phyloP scores from a whole-genome alignment of 169 alveolate species.

The Perkinsus marinus region DNA sequence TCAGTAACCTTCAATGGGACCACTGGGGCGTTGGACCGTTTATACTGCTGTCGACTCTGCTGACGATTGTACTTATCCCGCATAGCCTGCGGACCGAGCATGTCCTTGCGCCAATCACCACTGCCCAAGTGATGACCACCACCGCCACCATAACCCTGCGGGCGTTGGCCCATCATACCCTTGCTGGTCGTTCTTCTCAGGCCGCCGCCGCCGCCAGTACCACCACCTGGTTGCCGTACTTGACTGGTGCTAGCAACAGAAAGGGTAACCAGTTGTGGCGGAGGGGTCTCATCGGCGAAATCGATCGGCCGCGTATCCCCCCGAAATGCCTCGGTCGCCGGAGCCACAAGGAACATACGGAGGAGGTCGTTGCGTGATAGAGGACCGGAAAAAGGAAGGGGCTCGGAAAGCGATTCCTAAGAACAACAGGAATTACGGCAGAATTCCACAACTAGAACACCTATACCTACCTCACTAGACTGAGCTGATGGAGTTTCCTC shows the following conservation, averaged over 20 bases:
- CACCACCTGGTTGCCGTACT: not conserved
- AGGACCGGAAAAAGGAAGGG: not conserved
- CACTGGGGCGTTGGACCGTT: not conserved
- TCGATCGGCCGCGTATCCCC: not conserved
- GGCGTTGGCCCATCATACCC: not conserved
- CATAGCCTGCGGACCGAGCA: not conserved
- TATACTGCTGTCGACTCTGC: not conserved
- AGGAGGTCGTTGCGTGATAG: not conserved
- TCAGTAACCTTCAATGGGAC: not conserved
- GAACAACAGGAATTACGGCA: not conserved
- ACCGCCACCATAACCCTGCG: not conserved
- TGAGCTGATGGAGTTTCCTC: not conserved
- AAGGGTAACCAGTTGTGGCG: not conserved
- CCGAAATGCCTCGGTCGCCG: not conserved
- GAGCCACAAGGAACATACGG: not conserved
- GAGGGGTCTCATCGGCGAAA: not conserved
- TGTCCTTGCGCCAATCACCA: not conserved
- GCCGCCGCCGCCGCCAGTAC: not conserved
- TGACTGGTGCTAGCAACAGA: not conserved
- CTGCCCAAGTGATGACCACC: not conserved
- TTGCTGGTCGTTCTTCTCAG: not conserved
- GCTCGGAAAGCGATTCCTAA: not conserved
- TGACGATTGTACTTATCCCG: not conserved
- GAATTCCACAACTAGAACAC: not conserved
- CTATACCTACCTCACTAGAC: not conserved